Percentiles rank a stretch among this genome's conserved stretches.
Conservation (phyloP, 1,139 yeast genomes). For the Taphrina deformans region DNA sequence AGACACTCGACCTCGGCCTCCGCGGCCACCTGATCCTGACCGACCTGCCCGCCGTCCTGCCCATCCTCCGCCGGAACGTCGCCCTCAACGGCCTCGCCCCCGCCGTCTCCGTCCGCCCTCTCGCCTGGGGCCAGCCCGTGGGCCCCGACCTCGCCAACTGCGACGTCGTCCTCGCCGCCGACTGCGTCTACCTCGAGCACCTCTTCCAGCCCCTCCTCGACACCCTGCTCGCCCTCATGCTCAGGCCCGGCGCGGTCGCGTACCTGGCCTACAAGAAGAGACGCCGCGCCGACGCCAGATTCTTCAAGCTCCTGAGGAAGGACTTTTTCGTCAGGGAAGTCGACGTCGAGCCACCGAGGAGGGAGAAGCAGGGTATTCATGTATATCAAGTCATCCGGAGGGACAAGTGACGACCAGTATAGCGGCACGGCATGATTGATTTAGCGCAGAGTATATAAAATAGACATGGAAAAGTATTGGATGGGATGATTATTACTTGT, state of each 20-base stretch:
- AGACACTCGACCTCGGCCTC: background rate
- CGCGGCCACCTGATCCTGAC: slow-evolving; percentile 2
- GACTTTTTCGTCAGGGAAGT: background rate
- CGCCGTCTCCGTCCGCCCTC: background rate
- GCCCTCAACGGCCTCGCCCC: background rate
- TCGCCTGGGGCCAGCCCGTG: slow-evolving; percentile 11
- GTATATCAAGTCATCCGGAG: background rate
- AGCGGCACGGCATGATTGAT: too few species aligned
- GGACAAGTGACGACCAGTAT: background rate
- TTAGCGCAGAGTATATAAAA: too few species aligned
- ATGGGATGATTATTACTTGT: background rate
- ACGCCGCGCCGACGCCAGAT: slow-evolving; percentile 17
- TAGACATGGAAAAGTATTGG: too few species aligned
- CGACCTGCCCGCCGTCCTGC: slow-evolving; percentile 8
- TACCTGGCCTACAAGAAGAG: slow-evolving; percentile 25
- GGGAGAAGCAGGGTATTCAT: background rate
- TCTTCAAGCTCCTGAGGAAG: slow-evolving; percentile 11
- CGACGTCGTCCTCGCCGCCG: slow-evolving; percentile 16
- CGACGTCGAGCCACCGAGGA: background rate
- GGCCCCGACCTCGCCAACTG: background rate
- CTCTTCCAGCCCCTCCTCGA: slow-evolving; percentile 18
- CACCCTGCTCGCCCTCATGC: background rate
- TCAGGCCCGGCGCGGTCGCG: background rate
- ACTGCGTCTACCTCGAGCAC: slow-evolving; percentile 20
- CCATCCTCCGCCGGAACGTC: slow-evolving; percentile 12